Percentiles rank a stretch among this genome's conserved stretches.
Evolutionary conservation across 164 flowering plant species (phyloP).

Genomic region (Berberis thunbergii): DNA sequence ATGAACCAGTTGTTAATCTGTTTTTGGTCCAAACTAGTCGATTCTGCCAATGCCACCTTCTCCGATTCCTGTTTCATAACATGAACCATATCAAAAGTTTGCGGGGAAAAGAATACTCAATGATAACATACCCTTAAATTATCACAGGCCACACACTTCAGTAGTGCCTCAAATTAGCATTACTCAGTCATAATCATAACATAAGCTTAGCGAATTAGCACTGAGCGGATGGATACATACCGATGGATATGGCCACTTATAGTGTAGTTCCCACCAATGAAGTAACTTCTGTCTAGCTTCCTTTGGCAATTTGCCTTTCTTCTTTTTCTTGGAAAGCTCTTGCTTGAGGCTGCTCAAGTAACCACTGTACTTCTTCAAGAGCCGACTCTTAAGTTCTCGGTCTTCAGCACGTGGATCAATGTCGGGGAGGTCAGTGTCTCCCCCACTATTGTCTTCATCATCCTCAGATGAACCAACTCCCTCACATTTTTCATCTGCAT

Average conservation of each 20-base stretch:
- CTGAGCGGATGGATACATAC: conserved; percentile 24
- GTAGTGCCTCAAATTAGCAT: too few species aligned
- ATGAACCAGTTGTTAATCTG: conserved; percentile 98
- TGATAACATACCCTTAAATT: too few species aligned
- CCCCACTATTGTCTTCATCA: conserved; percentile 70
- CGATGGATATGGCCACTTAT: conserved; percentile 98
- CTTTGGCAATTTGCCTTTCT: conserved; percentile 94
- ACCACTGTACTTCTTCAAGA: conserved; percentile 85
- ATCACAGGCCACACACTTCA: too few species aligned
- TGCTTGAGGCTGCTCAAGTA: conserved; percentile 90
- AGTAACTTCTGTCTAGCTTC: conserved; percentile 92
- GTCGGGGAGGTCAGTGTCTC: conserved; percentile 61
- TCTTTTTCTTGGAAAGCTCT: conserved; percentile 91
- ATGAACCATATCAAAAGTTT: background rate
- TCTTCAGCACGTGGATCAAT: conserved; percentile 91
- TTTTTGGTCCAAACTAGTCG: conserved; percentile 93
- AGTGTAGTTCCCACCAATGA: conserved; percentile 91
- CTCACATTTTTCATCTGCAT: conserved; percentile 61
- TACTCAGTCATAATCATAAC: too few species aligned
- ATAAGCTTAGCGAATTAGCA: too few species aligned
- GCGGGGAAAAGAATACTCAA: too few species aligned
- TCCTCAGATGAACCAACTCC: conserved; percentile 79
- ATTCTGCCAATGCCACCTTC: conserved; percentile 91
- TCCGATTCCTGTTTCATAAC: conserved; percentile 57
- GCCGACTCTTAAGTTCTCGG: conserved; percentile 78